Base-by-base conservation (phyloP, 2,329 filamentous ascomycete species). In the Dendryphion nanum region DNA sequence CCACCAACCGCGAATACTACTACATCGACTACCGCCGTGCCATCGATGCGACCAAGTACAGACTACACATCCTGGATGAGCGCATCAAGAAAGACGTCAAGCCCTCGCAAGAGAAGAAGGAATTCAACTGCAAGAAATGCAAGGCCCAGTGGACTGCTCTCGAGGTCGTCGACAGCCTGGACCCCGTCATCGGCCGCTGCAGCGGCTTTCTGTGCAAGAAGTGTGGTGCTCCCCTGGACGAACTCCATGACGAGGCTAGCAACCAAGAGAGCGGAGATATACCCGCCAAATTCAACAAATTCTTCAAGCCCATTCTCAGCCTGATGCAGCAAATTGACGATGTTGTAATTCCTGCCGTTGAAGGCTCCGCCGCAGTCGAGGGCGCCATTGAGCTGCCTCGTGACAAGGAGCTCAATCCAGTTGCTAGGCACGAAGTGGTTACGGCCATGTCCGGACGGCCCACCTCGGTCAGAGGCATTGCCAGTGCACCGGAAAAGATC, bases 31-130 rank as follows among this genome's bases (percentile, higher is more conserved):
- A 94, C 59, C 88, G 93, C 42, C 86, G 88, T 41, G 89, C 91
- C 23, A 89, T 98, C 58, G 93, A 98, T 68, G 89, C 88, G 33
- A 94, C 95, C 69, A 98, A 98, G 67, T 98, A 86, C 78, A 85
- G 88, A 46, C 82, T 95, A 35, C 90, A 91, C 61, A 85, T 84
- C 40, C 81, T 97, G 52, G 89, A 90, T 51, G 90, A 91, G 63
- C 82, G 85, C 38, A 89, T 97, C 42, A 90, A 96, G 67, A 83
- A 84, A 13, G 83, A 88, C 41, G 86, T 87, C 13, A 82, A 87
- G 14, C 84, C 88, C 0, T 85, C 84, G 7, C 65, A 67, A 39
- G 91, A 97, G 66, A 86, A 89, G 64, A 96, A 96, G 65, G 93
- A 97, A 61, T 94, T 90, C 57, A 83, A 85, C 42, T 98, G 93